Evolutionary conservation across 179 eudicot species (phyloP), one percentile per base, ranked within the genome.

Genomic region (Dionaea muscipula): DNA sequence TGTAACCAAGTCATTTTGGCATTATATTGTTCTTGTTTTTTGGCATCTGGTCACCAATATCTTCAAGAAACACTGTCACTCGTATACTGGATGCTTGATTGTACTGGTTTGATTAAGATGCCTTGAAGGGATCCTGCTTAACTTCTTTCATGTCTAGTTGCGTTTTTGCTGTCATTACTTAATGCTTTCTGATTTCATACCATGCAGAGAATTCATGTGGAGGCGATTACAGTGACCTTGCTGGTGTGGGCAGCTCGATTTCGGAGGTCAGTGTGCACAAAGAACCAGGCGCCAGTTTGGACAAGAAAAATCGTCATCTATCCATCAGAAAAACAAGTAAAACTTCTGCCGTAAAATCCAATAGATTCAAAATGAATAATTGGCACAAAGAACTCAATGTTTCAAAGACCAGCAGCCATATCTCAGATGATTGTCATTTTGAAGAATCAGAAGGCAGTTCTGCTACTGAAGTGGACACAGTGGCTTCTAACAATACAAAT

Each of bases 401-500:
- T 69, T 82, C 93, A 56, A 81, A 78, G 61, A 64, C 36, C 26
- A 66, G 55, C 48, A 66, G 57, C 26, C 37, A 51, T 53, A 67
- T 53, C 51, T 40, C 71, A 47, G 53, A 33, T 19, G 69, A 78
- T 50, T 50, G 50, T 69, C 75, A 70, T 27, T 62, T 63, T 49
- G 94, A 80, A 55, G 85, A 71, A 64, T 80, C 84, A 39, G 85
- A 79, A 46, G 74, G 72, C 31, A 77, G 89, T 78, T 85, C 74
- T 47, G 72, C 66, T 16, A 72, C 78, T 35, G 83, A 77, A 75
- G 66, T 75, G 24, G 89, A 78, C 68, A 67, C 73, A 41, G 51
- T 55, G 48, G 75, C 72, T 24, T 55, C 73, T 49, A 83, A 74
- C 57, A 72, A 68, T 26, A 69, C 72, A 33, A 81, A 73, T 57